Evolutionary conservation across 345 rosid species (phyloP), one percentile per base, ranked within the genome.

Genomic region (Ailanthus altissimus): DNA sequence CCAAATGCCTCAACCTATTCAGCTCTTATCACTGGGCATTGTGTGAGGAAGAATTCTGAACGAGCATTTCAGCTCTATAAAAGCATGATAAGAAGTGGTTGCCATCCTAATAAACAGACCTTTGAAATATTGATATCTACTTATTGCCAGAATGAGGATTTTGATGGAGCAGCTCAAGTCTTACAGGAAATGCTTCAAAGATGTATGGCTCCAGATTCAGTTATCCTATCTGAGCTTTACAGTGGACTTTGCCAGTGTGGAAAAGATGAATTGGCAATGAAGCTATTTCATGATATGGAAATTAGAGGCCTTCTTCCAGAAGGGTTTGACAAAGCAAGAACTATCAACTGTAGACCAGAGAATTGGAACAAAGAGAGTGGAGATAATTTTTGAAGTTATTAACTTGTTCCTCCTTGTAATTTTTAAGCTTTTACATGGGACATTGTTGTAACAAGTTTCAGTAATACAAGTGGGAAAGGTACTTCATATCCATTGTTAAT

Each of bases 1-100:
- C 97, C 92, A 28, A 93, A 93, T 80, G 85, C 91, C 20, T 91
- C 97, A 5, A 94, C 97, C 62, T 93, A 86, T 78, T 85, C 92
- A 42, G 93, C 94, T 15, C 90, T 94, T 46, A 93, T 91, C n/a
- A 62, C 60, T 62, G 98, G 97, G 74, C 98, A 93, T 79, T 93
- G 92, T 62, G 86, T 79, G 46, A 90, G 92, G 86, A 85, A 83
- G 64, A 88, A 90, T 65, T 85, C 93, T 5, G 91, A 90, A 63
- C 86, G 89, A 13, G 97, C 91, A 6, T 90, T 91, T 75, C 86
- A 90, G 84, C 78, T 90, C 20, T 94, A 88, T 73, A 89, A 81
- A 83, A 85, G 87, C 84, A 94, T 94, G 98, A 75, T 83, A 65
- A 88, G 88, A 80, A 83, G 86, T 23, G 95, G 97, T 36, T 89